These are phyloP conservation scores for Cryptococcus sp. DNA, from an alignment of 1,284 basidiomycete genomes.

Conservation along the genomic window DNA sequence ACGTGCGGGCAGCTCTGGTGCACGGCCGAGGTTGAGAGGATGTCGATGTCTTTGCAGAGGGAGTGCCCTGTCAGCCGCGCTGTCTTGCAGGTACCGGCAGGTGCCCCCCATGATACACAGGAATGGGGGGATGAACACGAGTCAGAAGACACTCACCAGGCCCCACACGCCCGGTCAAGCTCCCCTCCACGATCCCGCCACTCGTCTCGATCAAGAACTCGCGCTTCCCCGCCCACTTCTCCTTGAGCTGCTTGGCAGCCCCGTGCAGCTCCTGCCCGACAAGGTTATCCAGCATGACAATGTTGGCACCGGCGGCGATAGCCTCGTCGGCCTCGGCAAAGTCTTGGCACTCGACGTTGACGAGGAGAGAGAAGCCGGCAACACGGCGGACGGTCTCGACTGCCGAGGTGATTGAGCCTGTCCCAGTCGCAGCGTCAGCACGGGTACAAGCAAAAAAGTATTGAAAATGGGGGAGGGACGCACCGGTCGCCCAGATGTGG, in stretches of 20 bases:
- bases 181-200: constrained; percentile 79
- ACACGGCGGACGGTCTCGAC: constrained; percentile 79
- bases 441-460: not conserved
- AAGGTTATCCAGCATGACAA: constrained; percentile 98
- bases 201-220: constrained; percentile 88
- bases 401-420: constrained; percentile 83
- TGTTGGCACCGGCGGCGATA: constrained; percentile 91
- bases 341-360: constrained; percentile 91
- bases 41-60: constrained; percentile 83
- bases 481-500: constrained; percentile 95
- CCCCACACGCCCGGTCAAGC: constrained; percentile 53
- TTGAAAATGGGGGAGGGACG: constrained; percentile 20
- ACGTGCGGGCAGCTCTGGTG: constrained; percentile 86
- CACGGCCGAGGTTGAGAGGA: constrained; percentile 85
- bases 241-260: constrained; percentile 67
- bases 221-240: constrained; percentile 57
- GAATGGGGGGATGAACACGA: not conserved
- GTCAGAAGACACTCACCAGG: constrained; percentile 25
- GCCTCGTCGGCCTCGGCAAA: constrained; percentile 92
- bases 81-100: not conserved
- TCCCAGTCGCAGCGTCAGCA: not conserved
- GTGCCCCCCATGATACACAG: no score
- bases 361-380: constrained; percentile 85
- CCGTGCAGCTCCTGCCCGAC: constrained; percentile 67
- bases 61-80: not conserved